These are phyloP conservation scores for Aegilops speltoides DNA, from an alignment of 176 grass and related monocot species.

Conservation along the genomic window DNA sequence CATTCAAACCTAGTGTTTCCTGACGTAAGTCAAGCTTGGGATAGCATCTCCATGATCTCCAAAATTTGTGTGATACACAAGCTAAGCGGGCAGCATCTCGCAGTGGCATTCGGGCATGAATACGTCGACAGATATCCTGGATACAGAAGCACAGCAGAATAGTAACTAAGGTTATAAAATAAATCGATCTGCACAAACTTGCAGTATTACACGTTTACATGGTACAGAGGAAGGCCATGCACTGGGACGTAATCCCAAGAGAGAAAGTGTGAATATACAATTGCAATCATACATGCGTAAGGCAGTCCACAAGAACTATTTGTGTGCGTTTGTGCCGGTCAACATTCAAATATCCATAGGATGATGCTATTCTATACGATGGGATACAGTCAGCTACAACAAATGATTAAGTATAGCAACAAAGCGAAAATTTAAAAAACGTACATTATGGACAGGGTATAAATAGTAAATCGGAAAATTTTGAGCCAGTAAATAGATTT, in stretches of 20 bases:
- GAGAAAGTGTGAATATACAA: neutral
- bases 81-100: neutral
- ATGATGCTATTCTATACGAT: neutral
- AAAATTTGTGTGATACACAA: neutral
- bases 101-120: neutral
- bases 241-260: neutral
- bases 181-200: neutral
- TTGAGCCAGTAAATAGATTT: neutral
- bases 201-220: neutral
- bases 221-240: neutral
- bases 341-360: neutral
- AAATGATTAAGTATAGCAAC: neutral
- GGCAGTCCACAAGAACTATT: neutral
- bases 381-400: neutral
- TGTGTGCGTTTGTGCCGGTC: neutral
- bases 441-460: neutral
- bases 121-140: neutral
- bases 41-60: neutral
- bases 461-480: neutral
- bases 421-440: neutral
- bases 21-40: neutral
- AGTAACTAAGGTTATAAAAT: neutral
- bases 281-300: neutral
- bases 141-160: neutral
- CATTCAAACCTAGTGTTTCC: neutral